Base-by-base conservation (phyloP, 371 early-diverging fungal genomes). In the Zychaea mexicana region DNA sequence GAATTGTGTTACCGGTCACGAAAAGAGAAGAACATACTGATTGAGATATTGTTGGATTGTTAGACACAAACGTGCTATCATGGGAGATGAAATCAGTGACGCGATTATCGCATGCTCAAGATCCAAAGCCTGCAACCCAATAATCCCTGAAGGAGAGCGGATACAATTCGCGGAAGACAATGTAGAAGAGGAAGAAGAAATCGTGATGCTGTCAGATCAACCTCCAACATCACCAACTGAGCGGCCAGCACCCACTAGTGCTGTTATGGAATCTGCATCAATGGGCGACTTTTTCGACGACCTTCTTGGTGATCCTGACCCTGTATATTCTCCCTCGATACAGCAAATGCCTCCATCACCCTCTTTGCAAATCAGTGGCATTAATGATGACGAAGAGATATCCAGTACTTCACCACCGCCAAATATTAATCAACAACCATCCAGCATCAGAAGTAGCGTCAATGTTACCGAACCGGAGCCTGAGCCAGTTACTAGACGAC, bases 71-170 rank as follows among this genome's bases (percentile, higher is more conserved):
- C 39, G 45, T 17, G 9, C n/a, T 4, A 45, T 58, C 15, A 24
- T 42, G n/a, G 42, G 59, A 8, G 9, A 28, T 27, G 59, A 58
- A 42, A 58, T 58, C 27, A 27, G 38, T 38, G 26, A 33, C 4
- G 59, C 59, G 15, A 45, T 58, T 12, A 45, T 58, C 19, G 45
- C 33, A n/a, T 58, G 59, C 21, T 36, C 56, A 13, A 19, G 13
- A 33, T 6, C 8, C 21, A 36, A 36, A 24, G 10, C 28, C 2
- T 56, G 56, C n/a, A 53, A 53, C 9, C 53, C 53, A 3, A 27
- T n/a, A 24, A 3, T 30, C 26, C 8, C 53, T 12, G 30, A 30
- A 53, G 30, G n/a, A 12, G 42, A 42, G 3, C 15, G 42, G 6
- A 42, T 15, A 42, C 15, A 6, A 17, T 12, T 4, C 15, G 15